Conservation (phyloP, 192 early-diverging fungal species). For the Mortierella hygrophila region DNA sequence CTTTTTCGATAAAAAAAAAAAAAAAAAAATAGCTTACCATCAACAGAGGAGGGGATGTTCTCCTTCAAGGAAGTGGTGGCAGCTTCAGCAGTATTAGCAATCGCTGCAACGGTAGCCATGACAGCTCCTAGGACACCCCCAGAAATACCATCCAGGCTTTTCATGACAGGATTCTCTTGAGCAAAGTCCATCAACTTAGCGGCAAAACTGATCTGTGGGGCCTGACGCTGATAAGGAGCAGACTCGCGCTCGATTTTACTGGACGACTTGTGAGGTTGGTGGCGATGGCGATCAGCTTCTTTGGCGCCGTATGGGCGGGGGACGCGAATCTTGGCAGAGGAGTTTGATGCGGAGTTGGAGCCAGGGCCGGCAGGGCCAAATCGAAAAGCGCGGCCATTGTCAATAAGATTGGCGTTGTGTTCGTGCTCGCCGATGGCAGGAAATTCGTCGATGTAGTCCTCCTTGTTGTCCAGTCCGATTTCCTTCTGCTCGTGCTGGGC, state of each 20-base stretch:
- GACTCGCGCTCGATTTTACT: not conserved
- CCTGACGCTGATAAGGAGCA: not conserved
- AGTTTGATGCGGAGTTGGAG: not conserved
- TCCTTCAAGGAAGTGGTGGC: constrained; percentile 10
- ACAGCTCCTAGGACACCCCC: constrained; percentile 29
- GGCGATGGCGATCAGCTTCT: constrained; percentile 36
- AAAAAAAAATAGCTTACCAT: constrained; percentile 3
- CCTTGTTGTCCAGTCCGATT: constrained; percentile 11
- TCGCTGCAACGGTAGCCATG: constrained; percentile 13
- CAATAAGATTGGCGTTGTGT: not conserved
- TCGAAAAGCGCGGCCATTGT: not conserved
- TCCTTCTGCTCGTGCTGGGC: constrained; percentile 20
- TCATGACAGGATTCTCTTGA: constrained; percentile 5
- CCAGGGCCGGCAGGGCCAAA: constrained; percentile 19
- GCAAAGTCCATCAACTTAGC: constrained; percentile 35
- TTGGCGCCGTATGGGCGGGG: constrained; percentile 25
- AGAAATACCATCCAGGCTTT: constrained; percentile 32
- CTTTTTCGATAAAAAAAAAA: no score
- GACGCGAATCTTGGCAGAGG: not conserved
- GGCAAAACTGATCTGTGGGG: not conserved
- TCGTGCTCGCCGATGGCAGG: not conserved
- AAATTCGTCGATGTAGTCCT: not conserved
- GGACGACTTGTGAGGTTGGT: constrained; percentile 28
- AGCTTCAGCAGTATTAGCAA: constrained; percentile 14
- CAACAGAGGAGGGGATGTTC: not conserved